Conservation (phyloP, 148 eudicot genomes). For the Chenopodium suecicum region DNA sequence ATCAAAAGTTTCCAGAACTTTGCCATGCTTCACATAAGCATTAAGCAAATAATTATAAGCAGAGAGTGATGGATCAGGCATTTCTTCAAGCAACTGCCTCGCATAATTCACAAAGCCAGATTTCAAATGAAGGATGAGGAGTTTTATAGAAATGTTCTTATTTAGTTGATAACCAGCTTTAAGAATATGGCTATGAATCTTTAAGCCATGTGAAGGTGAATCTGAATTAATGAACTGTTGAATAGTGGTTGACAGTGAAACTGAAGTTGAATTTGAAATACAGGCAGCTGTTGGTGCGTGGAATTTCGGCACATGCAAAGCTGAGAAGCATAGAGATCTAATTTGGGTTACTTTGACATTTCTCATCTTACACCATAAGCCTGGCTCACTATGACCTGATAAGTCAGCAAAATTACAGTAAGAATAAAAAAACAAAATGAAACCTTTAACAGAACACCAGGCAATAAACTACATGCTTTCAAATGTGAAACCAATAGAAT, state of each 20-base stretch:
- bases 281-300: constrained; percentile 18
- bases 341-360: constrained; percentile 24
- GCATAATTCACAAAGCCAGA: constrained; percentile 52
- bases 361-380: constrained; percentile 41
- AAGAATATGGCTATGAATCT: constrained; percentile 72
- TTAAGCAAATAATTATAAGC: constrained; percentile 83
- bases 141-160: constrained; percentile 64
- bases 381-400: constrained; percentile 10
- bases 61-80: constrained; percentile 56
- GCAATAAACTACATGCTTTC: background rate
- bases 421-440: background rate
- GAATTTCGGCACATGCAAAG: constrained; percentile 18
- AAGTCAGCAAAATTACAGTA: background rate
- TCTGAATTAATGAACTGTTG: constrained; percentile 71
- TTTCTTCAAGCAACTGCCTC: constrained; percentile 69
- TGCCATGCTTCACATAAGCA: constrained; percentile 53
- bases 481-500: background rate
- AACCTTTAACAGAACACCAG: background rate
- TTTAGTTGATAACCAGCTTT: constrained; percentile 64
- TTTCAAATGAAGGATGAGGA: constrained; percentile 60
- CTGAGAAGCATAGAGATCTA: constrained; percentile 30
- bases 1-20: constrained; percentile 40
- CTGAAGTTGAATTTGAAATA: constrained; percentile 30
- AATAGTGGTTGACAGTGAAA: constrained; percentile 43
- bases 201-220: constrained; percentile 67